Evolutionary conservation across 1,139 yeast genomes (phyloP), one percentile per base, ranked within the genome.

Genomic region (Kluyveromyces sp.): DNA sequence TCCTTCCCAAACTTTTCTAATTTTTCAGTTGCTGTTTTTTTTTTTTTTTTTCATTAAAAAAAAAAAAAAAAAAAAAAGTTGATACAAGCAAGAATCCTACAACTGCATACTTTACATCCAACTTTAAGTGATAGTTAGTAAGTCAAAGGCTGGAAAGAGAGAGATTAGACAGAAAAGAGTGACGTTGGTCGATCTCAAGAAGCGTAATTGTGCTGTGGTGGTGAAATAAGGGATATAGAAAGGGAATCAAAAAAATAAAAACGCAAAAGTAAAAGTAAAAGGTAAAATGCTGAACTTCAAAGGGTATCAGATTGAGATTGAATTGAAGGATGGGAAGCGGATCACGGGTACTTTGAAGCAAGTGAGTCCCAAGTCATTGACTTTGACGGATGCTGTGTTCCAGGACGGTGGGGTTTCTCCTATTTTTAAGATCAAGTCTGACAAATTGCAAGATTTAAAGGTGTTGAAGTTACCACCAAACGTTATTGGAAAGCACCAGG

Each of bases 371-470:
- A 59, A 61, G 47, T 63, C 67, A 7, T 47, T 64, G 37, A 57
- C 66, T 25, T 50, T 64, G 46, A 52, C 58, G 44, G 63, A 61
- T 45, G 67, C 61, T 15, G 48, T 45, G 29, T 63, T 63, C 45
- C 54, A 61, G 35, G 65, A 63, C 42, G 67, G 67, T 41, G 66
- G 66, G 2, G 57, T 58, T 7, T 61, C 66, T 2, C 65, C 60
- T 39, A 58, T 63, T 7, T 63, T 63, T 39, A 63, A 63, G 46
- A 65, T 63, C 26, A 55, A 65, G 34, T 57, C 66, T 1, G 60
- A 65, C 3, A 53, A 65, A 37, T 47, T 69, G 39, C 52, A 52
- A 30, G 70, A 68, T 51, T 46, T 69, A 48, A 65, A 63, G 46
- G 72, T 69, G 4, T 46, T 61, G n/a, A 62, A 57, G 30, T 57